phyloP scores from a whole-genome alignment of 306 rosid species.

The Trifolium subterraneum region DNA sequence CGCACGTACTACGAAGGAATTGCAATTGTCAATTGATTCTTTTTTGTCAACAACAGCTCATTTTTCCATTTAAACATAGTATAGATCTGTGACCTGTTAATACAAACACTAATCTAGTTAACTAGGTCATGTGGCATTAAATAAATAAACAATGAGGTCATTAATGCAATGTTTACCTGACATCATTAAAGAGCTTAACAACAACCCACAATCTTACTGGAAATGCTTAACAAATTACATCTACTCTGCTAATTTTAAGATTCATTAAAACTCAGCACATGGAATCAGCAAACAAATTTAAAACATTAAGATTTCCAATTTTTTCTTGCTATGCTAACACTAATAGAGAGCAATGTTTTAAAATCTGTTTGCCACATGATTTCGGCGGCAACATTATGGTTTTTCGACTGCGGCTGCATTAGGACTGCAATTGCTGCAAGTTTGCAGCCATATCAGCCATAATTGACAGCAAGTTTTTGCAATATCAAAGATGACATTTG shows the following conservation, averaged over 20 bases:
- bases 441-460: background rate
- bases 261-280: background rate
- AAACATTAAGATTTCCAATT: slow-evolving; percentile 23
- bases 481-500: background rate
- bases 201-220: slow-evolving; percentile 41
- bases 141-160: slow-evolving; percentile 30
- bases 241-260: slow-evolving; percentile 19
- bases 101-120: slow-evolving; percentile 25
- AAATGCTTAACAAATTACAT: slow-evolving; percentile 27
- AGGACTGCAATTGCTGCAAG: background rate
- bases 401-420: background rate
- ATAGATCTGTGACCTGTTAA: slow-evolving; percentile 49
- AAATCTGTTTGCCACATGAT: background rate
- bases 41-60: slow-evolving; percentile 50
- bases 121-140: slow-evolving; percentile 37
- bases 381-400: background rate
- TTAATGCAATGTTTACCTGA: slow-evolving; percentile 34
- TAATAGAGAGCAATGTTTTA: background rate
- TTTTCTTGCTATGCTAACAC: slow-evolving; percentile 50
- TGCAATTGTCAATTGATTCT: slow-evolving; percentile 43
- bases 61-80: slow-evolving; percentile 36
- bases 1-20: slow-evolving; percentile 47
- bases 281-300: background rate
- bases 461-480: background rate
- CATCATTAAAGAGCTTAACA: slow-evolving; percentile 20